These are phyloP conservation scores for Porpolomopsis calyptriformis DNA, from an alignment of 768 basidiomycete species.

Conservation along the genomic window DNA sequence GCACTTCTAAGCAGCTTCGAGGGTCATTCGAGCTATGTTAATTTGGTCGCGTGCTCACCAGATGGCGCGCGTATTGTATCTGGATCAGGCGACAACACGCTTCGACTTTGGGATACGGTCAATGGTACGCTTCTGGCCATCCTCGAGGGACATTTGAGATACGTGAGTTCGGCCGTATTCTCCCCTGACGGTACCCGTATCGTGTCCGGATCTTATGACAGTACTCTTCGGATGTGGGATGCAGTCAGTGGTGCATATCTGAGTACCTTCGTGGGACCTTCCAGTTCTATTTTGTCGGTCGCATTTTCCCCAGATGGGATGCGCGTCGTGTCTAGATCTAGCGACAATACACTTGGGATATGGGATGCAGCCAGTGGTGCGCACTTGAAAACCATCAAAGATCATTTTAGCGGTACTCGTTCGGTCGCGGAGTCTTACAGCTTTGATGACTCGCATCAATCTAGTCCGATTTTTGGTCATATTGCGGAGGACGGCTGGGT, in stretches of 20 bases:
- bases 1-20: not conserved
- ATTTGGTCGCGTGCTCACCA: constrained; percentile 17
- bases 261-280: not conserved
- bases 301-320: not conserved
- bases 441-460: not conserved
- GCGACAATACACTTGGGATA: no score
- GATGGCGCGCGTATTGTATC: no score
- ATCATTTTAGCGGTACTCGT: not conserved
- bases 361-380: no score
- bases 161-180: no score
- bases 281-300: not conserved
- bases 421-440: not conserved
- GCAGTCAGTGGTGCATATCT: no score
- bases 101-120: constrained; percentile 15
- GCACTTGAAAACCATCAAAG: not conserved
- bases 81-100: constrained; percentile 10
- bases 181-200: no score
- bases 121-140: not conserved
- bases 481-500: not conserved
- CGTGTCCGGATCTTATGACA: no score
- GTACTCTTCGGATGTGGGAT: no score
- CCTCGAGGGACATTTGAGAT: no score
- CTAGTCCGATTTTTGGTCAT: not conserved
- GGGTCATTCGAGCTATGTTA: constrained; percentile 3
- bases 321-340: not conserved